Conservation (phyloP, 768 basidiomycete genomes). For the Leucocoprinus sp. region DNA sequence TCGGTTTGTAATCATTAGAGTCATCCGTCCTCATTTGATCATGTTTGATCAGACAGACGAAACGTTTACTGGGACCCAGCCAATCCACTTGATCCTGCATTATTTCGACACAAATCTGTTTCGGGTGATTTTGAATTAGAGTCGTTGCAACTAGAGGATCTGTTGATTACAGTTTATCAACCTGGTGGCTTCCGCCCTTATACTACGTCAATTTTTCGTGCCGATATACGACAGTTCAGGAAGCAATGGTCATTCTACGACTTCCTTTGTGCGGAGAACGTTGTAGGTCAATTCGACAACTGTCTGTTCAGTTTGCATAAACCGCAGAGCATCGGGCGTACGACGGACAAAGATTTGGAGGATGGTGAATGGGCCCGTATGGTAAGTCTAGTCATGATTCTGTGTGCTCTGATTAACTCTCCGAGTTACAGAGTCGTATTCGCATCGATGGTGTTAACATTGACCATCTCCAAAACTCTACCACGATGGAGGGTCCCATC, state of each 20-base stretch:
- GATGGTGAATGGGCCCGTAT: conserved; percentile 83
- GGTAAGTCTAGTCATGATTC: conserved; percentile 38
- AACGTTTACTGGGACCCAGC: conserved; percentile 81
- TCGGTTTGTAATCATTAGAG: conserved; percentile 54
- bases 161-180: conserved; percentile 91
- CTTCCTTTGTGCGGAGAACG: conserved; percentile 86
- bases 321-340: conserved; percentile 91
- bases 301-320: conserved; percentile 94
- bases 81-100: conserved; percentile 70
- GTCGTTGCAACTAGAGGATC: conserved; percentile 83
- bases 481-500: conserved; percentile 79
- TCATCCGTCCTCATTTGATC: background rate
- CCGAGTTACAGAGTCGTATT: conserved; percentile 66
- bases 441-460: conserved; percentile 95
- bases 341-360: conserved; percentile 76
- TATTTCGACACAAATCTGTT: conserved; percentile 64
- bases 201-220: conserved; percentile 88
- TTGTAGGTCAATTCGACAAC: conserved; percentile 97
- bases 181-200: conserved; percentile 89
- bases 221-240: conserved; percentile 73
- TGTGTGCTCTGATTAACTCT: conserved; percentile 1
- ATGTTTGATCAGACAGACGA: conserved; percentile 61
- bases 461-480: conserved; percentile 85
- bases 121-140: conserved; percentile 92
- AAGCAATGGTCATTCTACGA: conserved; percentile 97